These are phyloP conservation scores for Polytrichum formosum DNA, from an alignment of 225 moss, liverwort and hornwort species.

Conservation along the genomic window DNA sequence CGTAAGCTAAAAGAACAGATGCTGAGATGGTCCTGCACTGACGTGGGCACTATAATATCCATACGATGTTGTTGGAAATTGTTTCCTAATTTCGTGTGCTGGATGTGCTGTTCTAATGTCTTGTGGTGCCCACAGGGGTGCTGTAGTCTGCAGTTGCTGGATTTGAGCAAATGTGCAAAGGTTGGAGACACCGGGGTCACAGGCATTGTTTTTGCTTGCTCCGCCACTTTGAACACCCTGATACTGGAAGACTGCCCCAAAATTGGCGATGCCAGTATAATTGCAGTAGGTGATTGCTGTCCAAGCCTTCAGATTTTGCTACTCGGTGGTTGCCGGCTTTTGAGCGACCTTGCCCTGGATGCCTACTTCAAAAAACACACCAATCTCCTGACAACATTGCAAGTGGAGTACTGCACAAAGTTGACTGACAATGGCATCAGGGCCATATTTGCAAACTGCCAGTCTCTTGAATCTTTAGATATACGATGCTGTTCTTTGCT, in stretches of 20 bases:
- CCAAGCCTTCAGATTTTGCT: constrained; percentile 19
- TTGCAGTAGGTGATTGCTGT: constrained; percentile 26
- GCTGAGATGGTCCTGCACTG: too few species aligned
- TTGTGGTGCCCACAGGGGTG: constrained; percentile 23
- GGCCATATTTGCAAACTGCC: constrained; percentile 22
- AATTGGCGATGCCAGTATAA: constrained; percentile 24
- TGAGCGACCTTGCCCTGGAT: constrained; percentile 28
- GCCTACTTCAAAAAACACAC: constrained; percentile 22
- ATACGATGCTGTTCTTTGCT: constrained; percentile 31
- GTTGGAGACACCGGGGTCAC: constrained; percentile 26
- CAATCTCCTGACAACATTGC: constrained; percentile 15
- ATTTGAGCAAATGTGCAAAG: constrained; percentile 33
- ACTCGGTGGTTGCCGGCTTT: constrained; percentile 29
- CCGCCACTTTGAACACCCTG: constrained; percentile 18
- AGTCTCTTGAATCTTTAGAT: constrained; percentile 22
- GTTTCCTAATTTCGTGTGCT: too few species aligned
- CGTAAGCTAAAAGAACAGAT: too few species aligned
- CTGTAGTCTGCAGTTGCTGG: constrained; percentile 27
- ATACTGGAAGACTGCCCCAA: constrained; percentile 38
- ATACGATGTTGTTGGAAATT: too few species aligned
- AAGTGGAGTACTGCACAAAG: constrained; percentile 28
- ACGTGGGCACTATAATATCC: too few species aligned
- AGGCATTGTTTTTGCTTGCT: constrained; percentile 18
- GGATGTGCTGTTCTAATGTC: background rate
- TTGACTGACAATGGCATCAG: constrained; percentile 30